phyloP scores from a whole-genome alignment of 2,329 filamentous ascomycete species.

The Colletotrichum shisoi region DNA sequence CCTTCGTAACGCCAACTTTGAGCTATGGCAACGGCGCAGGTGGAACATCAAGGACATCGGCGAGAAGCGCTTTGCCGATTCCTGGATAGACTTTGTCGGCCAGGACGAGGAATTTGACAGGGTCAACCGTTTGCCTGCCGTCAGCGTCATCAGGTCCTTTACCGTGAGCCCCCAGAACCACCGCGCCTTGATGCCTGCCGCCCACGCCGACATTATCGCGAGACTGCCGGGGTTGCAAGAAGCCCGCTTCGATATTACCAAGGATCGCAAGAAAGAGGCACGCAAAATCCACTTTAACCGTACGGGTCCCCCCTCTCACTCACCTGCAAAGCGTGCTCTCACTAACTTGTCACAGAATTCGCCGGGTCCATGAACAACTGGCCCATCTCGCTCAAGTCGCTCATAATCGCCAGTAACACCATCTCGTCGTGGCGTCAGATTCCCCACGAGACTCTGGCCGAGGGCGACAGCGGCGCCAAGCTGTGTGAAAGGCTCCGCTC shows the following conservation, averaged over 20 bases:
- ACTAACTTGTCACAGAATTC: conserved; percentile 33
- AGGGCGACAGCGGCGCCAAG: conserved; percentile 37
- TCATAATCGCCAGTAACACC: conserved; percentile 40
- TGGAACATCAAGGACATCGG: conserved; percentile 41
- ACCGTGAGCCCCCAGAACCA: conserved; percentile 34
- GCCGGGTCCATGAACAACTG: conserved; percentile 37
- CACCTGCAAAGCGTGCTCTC: neutral
- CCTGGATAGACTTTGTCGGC: conserved; percentile 39
- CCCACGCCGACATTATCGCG: conserved; percentile 41
- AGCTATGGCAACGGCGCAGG: conserved; percentile 41
- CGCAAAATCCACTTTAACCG: conserved; percentile 38
- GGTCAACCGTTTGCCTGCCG: conserved; percentile 38
- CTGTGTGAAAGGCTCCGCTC: conserved; percentile 35
- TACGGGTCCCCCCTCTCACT: neutral
- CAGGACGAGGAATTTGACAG: conserved; percentile 38
- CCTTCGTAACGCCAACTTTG: conserved; percentile 39
- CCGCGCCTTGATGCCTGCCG: conserved; percentile 40
- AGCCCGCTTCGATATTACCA: conserved; percentile 38
- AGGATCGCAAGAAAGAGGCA: conserved; percentile 35
- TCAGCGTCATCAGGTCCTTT: conserved; percentile 40
- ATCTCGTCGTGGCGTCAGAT: conserved; percentile 41
- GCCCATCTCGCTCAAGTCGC: conserved; percentile 39
- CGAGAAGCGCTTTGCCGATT: conserved; percentile 40
- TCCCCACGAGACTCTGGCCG: conserved; percentile 41
- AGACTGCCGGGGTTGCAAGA: conserved; percentile 37